Conservation (phyloP, 164 flowering plant genomes). For the Stephania japonica region DNA sequence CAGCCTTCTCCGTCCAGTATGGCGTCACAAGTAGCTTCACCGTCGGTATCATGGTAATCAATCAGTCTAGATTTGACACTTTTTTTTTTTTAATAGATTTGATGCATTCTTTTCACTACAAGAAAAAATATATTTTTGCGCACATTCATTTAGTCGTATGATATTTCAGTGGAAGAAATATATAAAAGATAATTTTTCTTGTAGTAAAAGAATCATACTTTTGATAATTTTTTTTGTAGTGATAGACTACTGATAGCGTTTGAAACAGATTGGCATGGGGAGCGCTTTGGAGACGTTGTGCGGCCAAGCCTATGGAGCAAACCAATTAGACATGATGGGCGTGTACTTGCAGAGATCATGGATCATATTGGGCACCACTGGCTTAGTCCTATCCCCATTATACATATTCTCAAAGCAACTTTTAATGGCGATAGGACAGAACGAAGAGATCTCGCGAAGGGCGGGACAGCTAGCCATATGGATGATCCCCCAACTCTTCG, state of each 20-base stretch:
- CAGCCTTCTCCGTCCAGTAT: conserved; percentile 68
- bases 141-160: too few relatives aligned
- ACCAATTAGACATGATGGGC: conserved; percentile 64
- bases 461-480: conserved; percentile 54
- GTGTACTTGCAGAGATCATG: conserved; percentile 87
- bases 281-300: conserved; percentile 86
- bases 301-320: conserved; percentile 85
- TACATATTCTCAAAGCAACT: conserved; percentile 49
- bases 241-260: neutral
- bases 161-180: too few relatives aligned
- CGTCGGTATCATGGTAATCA: conserved; percentile 51
- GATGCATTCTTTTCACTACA: too few relatives aligned
- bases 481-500: conserved; percentile 72
- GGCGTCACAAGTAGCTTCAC: conserved; percentile 66
- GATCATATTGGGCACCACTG: conserved; percentile 54
- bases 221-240: too few relatives aligned
- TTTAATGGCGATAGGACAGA: conserved; percentile 45
- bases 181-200: neutral
- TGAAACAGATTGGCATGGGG: conserved; percentile 69
- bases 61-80: too few relatives aligned
- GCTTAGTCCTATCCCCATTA: conserved; percentile 23
- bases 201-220: too few relatives aligned
- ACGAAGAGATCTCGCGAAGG: conserved; percentile 32
- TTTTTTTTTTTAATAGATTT: too few relatives aligned
- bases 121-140: too few relatives aligned